Evolutionary conservation across 1,139 yeast species (phyloP).

Genomic region (Nakaseomyces nivariensis): DNA sequence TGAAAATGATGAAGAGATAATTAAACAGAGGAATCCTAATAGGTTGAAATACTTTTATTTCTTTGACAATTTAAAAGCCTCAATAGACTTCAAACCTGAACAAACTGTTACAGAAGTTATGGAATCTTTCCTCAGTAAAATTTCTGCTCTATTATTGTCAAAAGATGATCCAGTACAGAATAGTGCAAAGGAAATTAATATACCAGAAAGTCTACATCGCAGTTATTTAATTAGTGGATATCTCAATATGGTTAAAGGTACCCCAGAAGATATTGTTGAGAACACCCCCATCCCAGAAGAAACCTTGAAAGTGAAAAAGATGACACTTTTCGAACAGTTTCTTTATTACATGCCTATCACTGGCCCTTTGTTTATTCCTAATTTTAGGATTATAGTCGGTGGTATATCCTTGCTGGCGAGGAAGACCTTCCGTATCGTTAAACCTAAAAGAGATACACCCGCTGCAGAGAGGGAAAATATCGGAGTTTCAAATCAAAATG

Average conservation of each 20-base stretch:
- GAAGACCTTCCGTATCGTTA: neutral
- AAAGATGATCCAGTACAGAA: neutral
- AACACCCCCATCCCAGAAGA: neutral
- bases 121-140: neutral
- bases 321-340: neutral
- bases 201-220: neutral
- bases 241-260: constrained; percentile 8
- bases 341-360: neutral
- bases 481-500: constrained; percentile 3
- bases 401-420: neutral
- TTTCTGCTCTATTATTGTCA: neutral
- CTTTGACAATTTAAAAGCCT: neutral
- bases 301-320: neutral
- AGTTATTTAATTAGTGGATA: constrained; percentile 11
- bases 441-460: neutral
- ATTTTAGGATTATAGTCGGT: neutral
- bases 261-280: constrained; percentile 7
- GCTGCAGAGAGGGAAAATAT: neutral
- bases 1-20: neutral
- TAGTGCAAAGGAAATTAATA: neutral
- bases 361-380: neutral
- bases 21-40: neutral
- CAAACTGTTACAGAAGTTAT: neutral
- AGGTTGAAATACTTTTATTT: neutral
- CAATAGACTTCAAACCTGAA: neutral